A percentile compares a stretch with the other conserved stretches of the same genome.
These are phyloP conservation scores for Botrytis cinerea DNA, from an alignment of 2,329 filamentous ascomycete species.

Conservation along the genomic window DNA sequence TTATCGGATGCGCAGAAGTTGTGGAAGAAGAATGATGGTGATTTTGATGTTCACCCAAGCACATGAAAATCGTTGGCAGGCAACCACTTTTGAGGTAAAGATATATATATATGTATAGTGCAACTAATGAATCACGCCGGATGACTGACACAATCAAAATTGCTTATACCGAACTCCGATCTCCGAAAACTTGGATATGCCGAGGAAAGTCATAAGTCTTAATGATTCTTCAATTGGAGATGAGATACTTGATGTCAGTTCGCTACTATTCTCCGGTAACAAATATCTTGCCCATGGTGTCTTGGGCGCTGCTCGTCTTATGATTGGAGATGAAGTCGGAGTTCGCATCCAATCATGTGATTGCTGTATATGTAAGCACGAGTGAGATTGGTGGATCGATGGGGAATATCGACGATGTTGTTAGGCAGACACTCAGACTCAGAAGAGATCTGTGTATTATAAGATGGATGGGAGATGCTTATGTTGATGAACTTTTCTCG, in stretches of 20 bases:
- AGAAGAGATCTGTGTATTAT: neutral
- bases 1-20: too few relatives aligned
- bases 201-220: accelerated
- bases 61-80: too few relatives aligned
- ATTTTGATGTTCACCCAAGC: neutral
- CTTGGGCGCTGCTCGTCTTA: neutral
- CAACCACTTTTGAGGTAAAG: neutral
- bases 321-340: neutral
- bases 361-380: neutral
- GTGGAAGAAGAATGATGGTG: too few relatives aligned
- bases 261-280: too few relatives aligned
- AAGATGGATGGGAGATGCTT: neutral
- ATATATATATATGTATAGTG: neutral
- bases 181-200: neutral
- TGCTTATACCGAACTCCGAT: neutral
- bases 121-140: neutral
- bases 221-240: neutral
- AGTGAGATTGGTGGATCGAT: neutral
- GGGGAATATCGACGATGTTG: neutral
- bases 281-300: neutral
- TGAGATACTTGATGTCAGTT: neutral
- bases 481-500: accelerated
- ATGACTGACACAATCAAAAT: neutral
- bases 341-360: neutral
- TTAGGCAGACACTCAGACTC: neutral